Evolutionary conservation across 192 early-diverging fungal species (phyloP), one percentile per base, ranked within the genome.

Genomic region (Entomortierella chlamydospora): DNA sequence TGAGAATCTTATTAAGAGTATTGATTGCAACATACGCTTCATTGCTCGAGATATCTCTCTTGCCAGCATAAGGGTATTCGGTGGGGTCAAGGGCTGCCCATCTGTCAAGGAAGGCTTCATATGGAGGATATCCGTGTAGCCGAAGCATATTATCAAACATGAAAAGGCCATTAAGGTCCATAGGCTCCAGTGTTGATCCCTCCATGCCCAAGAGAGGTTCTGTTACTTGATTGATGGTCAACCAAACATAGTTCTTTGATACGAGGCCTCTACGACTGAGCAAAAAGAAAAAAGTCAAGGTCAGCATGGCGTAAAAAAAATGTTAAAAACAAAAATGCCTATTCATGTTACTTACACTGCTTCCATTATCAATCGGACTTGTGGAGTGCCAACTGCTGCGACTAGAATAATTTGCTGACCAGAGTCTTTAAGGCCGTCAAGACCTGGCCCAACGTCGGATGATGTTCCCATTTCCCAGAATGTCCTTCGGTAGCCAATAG

Each of bases 91-190:
- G 70, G 0, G 57, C 63, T 6, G 81, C 57, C 85, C 85, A 87
- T 22, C 70, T 67, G 51, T 83, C 71, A 25, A 87, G 53, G 64
- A 84, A 87, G 4, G 47, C 33, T 34, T 87, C 85, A 54, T 83
- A 87, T 1, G 85, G 85, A 6, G 73, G 64, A 57, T 84, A 87
- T 0, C 83, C 85, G 57, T 83, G 47, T 28, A 83, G 50, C 5
- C 79, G 70, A 26, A 87, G 74, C 64, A 82, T 78, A 33, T 83
- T 84, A 49, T 83, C 81, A 70, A 87, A 84, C 59, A 82, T 70
- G 42, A 87, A 83, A 1, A 87, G 39, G 0, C 85, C 85, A 22
- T 84, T 84, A 28, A 78, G 78, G 22, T 87, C 70, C 20, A 54
- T 57, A 0, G 80, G 50, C 1, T 51, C 39, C 30, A 73, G 15